Base-by-base conservation (phyloP, 2,329 filamentous ascomycete species). In the Tolypocladium guangdongense region DNA sequence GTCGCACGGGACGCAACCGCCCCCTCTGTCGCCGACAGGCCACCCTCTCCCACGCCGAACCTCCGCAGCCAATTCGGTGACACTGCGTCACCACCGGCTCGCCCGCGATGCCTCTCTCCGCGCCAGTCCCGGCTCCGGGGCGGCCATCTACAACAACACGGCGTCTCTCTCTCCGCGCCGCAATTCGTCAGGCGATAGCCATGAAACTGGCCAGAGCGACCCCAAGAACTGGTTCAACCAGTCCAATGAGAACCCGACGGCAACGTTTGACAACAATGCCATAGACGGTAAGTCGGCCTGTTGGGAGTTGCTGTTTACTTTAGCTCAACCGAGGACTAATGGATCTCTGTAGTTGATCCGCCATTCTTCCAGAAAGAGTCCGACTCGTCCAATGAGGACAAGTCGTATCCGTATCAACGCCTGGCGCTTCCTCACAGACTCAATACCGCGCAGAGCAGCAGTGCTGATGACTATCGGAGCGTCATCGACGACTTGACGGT, bases 401-500 rank as follows among this genome's bases (percentile, higher is more conserved):
- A 63, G 33, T 57, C 58, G 1, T 64, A 54, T 54, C 56, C 49
- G 3, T 62, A 57, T 58, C 55, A 59, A 58, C 55, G 64, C 35
- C 57, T 57, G 49, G 60, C 56, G 20, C 60, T 41, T 3, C 65
- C 60, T 0, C 59, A 69, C 0, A 67, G 66, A 8, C 67, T 68
- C 4, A 61, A 63, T 0, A 54, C 64, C 38, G 70, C 71, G 3
- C 79, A 68, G 22, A 80, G 70, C 63, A 88, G 81, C 63, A 85
- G 83, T 50, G 82, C 80, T 32, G 87, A 88, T 54, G 88, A 91
- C 53, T 91, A 83, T 56, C 78, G 89, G 48, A 86, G 86, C 59
- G 88, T 95, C 18, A 95, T 95, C 49, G 89, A 95, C 62, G 90
- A 95, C 64, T 69, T 95, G 55, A 95, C 89, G 0, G 74, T 95